Evolutionary conservation across 1,284 basidiomycete genomes (phyloP), one percentile per base, ranked within the genome.

Genomic region (Ceratobasidium sp.): DNA sequence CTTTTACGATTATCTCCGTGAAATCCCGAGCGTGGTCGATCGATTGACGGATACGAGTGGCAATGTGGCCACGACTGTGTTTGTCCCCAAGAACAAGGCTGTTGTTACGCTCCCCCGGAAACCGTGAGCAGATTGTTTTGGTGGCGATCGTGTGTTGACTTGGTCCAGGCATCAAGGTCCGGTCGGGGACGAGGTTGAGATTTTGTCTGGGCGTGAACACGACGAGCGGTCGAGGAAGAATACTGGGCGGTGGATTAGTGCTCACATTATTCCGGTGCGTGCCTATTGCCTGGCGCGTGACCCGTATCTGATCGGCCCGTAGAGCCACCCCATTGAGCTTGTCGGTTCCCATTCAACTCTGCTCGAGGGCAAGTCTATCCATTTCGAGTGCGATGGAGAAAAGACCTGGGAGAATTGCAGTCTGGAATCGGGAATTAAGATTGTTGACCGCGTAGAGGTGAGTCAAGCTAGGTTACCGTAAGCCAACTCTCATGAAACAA

Each of bases 1-100:
- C 67, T 72, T 72, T 67, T 74, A 71, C 62, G 72, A 71, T 69
- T 74, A 74, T 62, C n/a, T 54, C 2, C 43, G 73, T 0, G 71
- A 72, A 22, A 55, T 70, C 4, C 42, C 56, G 8, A 42, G 47
- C n/a, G 56, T 73, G 34, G 70, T 71, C 1, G 58, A 64, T 34
- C 65, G 69, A 0, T 15, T 67, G 35, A 64, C 68, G 12, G 60
- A 70, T 53, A 38, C 60, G 17, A 56, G 60, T 15, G 50, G 52
- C 3, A 34, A 35, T 20, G 43, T 50, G 31, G 47, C 29, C 53
- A 70, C 53, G n/a, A 72, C 71, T n/a, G 42, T 74, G 31, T 49
- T 73, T 50, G 72, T 72, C 6, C 73, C 72, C 1, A 20, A 45
- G 65, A 71, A 72, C 35, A 67, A 65, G 34, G 73, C 72, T 17